These are phyloP conservation scores for Verbascum thapsus DNA, from an alignment of 257 asterid species.

Conservation along the genomic window DNA sequence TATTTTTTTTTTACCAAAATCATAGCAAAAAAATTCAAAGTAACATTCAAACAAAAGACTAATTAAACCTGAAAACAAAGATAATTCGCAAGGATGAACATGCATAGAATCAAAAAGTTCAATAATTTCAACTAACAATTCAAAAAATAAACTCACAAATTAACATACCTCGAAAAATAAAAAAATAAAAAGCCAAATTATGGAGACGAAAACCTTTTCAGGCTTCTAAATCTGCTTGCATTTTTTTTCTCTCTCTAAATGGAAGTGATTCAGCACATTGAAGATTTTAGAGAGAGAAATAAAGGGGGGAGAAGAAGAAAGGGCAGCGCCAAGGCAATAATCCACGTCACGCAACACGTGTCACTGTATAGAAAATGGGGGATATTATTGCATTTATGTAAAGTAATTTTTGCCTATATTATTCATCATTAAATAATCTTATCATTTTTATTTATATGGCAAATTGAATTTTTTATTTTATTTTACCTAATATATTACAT, in stretches of 20 bases:
- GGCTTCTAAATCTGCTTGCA: conserved; percentile 36
- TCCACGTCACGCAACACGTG: conserved; percentile 97
- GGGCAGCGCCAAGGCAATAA: conserved; percentile 62
- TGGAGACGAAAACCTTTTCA: conserved; percentile 22
- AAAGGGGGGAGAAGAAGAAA: conserved; percentile 26
- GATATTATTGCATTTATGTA: conserved; percentile 11
- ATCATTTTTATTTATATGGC: no score
- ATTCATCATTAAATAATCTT: no score
- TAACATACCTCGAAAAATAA: conserved; percentile 37
- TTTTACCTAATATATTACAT: no score
- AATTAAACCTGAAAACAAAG: conserved; percentile 4
- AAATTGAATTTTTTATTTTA: no score
- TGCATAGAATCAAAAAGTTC: conserved; percentile 4
- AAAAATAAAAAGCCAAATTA: conserved; percentile 20
- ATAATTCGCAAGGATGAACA: conserved; percentile 38
- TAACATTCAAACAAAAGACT: not conserved
- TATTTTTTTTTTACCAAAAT: not conserved
- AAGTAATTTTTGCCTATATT: conserved; percentile 20
- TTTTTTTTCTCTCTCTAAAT: conserved; percentile 38
- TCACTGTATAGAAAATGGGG: conserved; percentile 33
- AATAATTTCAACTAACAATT: conserved; percentile 15
- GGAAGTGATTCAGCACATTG: conserved; percentile 36
- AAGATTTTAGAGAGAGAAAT: conserved; percentile 52
- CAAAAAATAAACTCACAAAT: conserved; percentile 16
- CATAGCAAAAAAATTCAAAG: not conserved